Evolutionary conservation across 139 green algal species (phyloP).

Genomic region (Tetradesmus obliquus): DNA sequence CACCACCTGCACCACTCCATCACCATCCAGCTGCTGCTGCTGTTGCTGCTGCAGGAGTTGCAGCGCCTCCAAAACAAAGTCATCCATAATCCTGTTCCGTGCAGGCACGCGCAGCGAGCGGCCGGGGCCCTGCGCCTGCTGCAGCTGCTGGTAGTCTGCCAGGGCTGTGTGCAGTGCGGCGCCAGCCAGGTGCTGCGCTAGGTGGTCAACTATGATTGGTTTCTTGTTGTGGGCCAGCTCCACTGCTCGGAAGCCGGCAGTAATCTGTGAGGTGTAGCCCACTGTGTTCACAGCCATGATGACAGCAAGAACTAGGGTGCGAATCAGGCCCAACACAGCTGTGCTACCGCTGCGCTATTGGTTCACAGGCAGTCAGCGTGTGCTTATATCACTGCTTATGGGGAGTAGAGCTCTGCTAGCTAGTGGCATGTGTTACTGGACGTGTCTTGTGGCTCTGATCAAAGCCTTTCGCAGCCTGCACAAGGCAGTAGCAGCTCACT

Average conservation of each 20-base stretch:
- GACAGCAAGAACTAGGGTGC: neutral
- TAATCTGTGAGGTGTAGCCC: slow-evolving; percentile 43
- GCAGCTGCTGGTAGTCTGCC: slow-evolving; percentile 7
- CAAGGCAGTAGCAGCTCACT: no score
- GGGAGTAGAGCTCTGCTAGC: no score
- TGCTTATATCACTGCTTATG: no score
- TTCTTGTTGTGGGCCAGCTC: slow-evolving; percentile 19
- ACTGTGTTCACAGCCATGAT: slow-evolving; percentile 21
- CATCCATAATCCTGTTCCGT: slow-evolving; percentile 57
- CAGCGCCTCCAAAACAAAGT: slow-evolving; percentile 42
- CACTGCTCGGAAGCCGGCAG: slow-evolving; percentile 39
- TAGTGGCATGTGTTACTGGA: no score
- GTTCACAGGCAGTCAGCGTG: no score
- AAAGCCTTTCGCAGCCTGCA: no score
- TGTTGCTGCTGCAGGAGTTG: neutral
- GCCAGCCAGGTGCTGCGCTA: slow-evolving; percentile 44
- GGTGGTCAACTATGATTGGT: slow-evolving; percentile 31
- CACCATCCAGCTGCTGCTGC: neutral
- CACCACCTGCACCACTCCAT: slow-evolving; percentile 50
- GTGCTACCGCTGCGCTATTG: no score
- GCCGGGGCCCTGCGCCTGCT: slow-evolving; percentile 45
- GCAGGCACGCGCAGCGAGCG: slow-evolving; percentile 59
- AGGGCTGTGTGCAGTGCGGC: slow-evolving; percentile 28
- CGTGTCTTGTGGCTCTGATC: no score
- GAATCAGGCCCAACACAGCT: no score